Evolutionary conservation across 805 yeast species (phyloP).

Genomic region (Yarrowia sp.): DNA sequence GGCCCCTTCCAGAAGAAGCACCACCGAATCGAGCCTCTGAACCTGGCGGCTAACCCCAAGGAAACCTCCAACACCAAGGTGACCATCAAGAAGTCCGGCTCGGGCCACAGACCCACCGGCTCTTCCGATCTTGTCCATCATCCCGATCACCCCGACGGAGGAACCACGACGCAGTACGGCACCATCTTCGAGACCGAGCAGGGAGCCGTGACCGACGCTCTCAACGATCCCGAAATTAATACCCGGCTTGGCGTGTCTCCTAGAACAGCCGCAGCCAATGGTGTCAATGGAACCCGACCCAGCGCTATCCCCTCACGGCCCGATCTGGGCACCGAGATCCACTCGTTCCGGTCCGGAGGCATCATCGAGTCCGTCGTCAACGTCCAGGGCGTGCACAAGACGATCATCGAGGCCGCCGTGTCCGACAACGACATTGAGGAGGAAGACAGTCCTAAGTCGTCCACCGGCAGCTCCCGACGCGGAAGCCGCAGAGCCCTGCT

Average conservation of each 20-base stretch:
- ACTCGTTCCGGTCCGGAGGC: slow-evolving; percentile 57
- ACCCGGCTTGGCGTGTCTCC: slow-evolving; percentile 9
- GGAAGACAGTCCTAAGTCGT: slow-evolving; percentile 17
- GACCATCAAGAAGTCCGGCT: slow-evolving; percentile 58
- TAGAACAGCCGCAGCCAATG: neutral
- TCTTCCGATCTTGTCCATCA: slow-evolving; percentile 13
- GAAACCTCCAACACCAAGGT: slow-evolving; percentile 68
- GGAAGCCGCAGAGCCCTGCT: slow-evolving; percentile 34
- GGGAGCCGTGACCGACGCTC: slow-evolving; percentile 43
- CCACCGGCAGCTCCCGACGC: slow-evolving; percentile 23
- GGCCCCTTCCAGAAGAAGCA: slow-evolving; percentile 40
- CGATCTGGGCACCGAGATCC: slow-evolving; percentile 44
- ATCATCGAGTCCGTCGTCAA: slow-evolving; percentile 83
- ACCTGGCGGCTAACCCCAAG: slow-evolving; percentile 72
- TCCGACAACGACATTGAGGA: slow-evolving; percentile 25
- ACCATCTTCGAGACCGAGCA: slow-evolving; percentile 44
- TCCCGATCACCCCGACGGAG: slow-evolving; percentile 25
- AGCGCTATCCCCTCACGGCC: slow-evolving; percentile 32
- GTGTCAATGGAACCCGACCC: slow-evolving; percentile 39
- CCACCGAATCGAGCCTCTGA: slow-evolving; percentile 59
- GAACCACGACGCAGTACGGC: slow-evolving; percentile 40
- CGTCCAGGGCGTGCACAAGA: slow-evolving; percentile 82
- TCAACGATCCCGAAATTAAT: slow-evolving; percentile 17
- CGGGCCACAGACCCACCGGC: slow-evolving; percentile 1
- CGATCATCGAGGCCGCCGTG: slow-evolving; percentile 70